Conservation (phyloP, 228 moss, liverwort and hornwort genomes). For the Sphagnum magellanicum region DNA sequence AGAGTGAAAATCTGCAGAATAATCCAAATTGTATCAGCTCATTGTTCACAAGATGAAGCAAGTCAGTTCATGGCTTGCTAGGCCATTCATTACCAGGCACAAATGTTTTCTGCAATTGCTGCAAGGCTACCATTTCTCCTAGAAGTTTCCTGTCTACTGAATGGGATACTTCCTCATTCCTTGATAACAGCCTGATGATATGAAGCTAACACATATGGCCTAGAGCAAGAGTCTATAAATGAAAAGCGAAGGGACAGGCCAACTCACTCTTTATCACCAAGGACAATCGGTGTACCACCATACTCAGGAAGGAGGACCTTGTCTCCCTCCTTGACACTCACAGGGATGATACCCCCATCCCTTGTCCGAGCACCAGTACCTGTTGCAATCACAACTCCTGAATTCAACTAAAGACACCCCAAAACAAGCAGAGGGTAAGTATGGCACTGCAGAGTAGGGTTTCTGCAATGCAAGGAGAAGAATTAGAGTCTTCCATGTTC, state of each 20-base stretch:
- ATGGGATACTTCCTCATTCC: no score
- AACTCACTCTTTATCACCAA: slow-evolving; percentile 86
- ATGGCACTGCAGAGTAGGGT: no score
- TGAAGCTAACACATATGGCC: no score
- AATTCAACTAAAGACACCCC: slow-evolving; percentile 59
- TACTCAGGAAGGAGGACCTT: slow-evolving; percentile 92
- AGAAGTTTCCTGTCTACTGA: no score
- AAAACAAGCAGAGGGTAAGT: neutral
- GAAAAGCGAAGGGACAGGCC: neutral
- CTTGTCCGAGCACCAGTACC: slow-evolving; percentile 73
- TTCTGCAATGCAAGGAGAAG: no score
- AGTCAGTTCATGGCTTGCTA: no score
- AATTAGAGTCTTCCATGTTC: no score
- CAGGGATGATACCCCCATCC: slow-evolving; percentile 61
- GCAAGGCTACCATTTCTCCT: no score
- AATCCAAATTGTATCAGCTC: neutral
- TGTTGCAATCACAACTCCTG: slow-evolving; percentile 69
- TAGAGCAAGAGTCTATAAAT: neutral
- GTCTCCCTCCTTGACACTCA: slow-evolving; percentile 79
- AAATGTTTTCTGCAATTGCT: no score
- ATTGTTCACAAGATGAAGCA: no score
- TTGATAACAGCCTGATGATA: no score
- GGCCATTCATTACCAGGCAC: no score
- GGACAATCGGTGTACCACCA: slow-evolving; percentile 76
- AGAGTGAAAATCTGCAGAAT: slow-evolving; percentile 55